Percentiles rank a stretch among this genome's conserved stretches.
Conservation (phyloP, 2,329 filamentous ascomycete species). For the Achaetomium macrosporum region DNA sequence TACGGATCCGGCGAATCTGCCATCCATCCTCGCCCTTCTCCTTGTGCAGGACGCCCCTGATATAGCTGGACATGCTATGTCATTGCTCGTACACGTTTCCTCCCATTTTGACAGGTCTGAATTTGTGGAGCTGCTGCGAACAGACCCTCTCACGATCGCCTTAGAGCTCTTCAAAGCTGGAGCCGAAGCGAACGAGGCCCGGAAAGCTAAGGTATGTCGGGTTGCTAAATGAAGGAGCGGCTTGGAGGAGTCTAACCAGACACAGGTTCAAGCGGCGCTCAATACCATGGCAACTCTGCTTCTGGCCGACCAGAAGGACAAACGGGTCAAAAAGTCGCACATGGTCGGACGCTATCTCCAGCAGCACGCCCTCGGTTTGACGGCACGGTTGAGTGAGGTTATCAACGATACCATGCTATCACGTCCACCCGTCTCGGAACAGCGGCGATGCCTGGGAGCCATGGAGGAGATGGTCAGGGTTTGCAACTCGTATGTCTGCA, state of each 20-base stretch:
- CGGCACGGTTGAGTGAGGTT: slow-evolving; percentile 71
- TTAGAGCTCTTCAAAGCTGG: slow-evolving; percentile 77
- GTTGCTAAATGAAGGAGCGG: not conserved
- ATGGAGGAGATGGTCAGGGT: slow-evolving; percentile 83
- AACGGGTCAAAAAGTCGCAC: slow-evolving; percentile 46
- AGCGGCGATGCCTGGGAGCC: slow-evolving; percentile 70
- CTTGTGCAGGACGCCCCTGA: slow-evolving; percentile 52
- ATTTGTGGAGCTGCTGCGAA: slow-evolving; percentile 63
- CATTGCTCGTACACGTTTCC: slow-evolving; percentile 62
- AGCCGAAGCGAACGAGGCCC: slow-evolving; percentile 58
- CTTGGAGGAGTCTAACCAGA: slow-evolving; percentile 23
- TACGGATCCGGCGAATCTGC: slow-evolving; percentile 51
- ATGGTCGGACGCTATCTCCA: slow-evolving; percentile 71
- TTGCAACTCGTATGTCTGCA: slow-evolving; percentile 65
- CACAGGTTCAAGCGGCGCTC: slow-evolving; percentile 44
- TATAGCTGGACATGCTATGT: slow-evolving; percentile 61
- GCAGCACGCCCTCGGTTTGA: slow-evolving; percentile 77
- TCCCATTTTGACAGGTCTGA: slow-evolving; percentile 61
- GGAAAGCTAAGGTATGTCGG: slow-evolving; percentile 50
- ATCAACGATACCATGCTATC: slow-evolving; percentile 62
- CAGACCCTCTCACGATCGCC: slow-evolving; percentile 68
- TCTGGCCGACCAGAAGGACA: slow-evolving; percentile 12
- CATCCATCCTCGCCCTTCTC: slow-evolving; percentile 53
- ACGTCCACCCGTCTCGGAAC: slow-evolving; percentile 57
- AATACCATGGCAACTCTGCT: slow-evolving; percentile 37